Percentiles rank a stretch among this genome's conserved stretches.
Conservation (phyloP, 2,329 filamentous ascomycete species). For the Fonsecaea pedrosoi region DNA sequence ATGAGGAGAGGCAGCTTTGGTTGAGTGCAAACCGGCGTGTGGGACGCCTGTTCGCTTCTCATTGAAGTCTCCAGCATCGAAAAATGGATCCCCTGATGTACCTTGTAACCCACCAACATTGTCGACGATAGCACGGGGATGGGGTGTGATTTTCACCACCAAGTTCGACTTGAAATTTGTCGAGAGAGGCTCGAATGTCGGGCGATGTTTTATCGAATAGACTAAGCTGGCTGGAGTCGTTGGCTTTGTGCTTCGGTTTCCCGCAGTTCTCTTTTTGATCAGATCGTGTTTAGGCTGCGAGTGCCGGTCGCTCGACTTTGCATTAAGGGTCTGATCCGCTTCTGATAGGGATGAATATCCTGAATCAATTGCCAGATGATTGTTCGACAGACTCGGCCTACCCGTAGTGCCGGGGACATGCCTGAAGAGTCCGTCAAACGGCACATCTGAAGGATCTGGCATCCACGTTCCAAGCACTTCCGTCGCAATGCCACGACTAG, state of each 20-base stretch:
- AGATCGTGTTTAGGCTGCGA: not conserved
- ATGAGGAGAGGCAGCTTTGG: not conserved
- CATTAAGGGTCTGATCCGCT: not conserved
- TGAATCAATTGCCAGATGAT: slow-evolving; percentile 1
- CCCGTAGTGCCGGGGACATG: not conserved
- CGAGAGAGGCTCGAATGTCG: not conserved
- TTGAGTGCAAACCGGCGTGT: not conserved
- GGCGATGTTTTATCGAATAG: not conserved
- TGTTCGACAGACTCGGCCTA: not conserved
- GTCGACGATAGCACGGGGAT: slow-evolving; percentile 24
- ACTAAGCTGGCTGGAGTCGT: not conserved
- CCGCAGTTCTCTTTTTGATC: not conserved
- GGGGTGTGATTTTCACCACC: slow-evolving; percentile 4
- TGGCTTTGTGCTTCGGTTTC: not conserved
- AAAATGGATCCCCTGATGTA: not conserved
- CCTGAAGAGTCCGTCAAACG: slow-evolving; percentile 3
- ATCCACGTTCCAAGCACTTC: slow-evolving; percentile 27
- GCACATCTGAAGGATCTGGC: slow-evolving; percentile 22
- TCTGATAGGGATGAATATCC: slow-evolving; percentile 12
- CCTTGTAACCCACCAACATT: slow-evolving; percentile 2
- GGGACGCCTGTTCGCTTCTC: not conserved
- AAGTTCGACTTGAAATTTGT: not conserved
- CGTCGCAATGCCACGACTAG: slow-evolving; percentile 8
- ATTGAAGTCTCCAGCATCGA: not conserved
- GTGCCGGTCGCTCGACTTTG: not conserved